These are phyloP conservation scores for Aspergillus versicolor DNA, from an alignment of 2,329 filamentous ascomycete species.

Conservation along the genomic window DNA sequence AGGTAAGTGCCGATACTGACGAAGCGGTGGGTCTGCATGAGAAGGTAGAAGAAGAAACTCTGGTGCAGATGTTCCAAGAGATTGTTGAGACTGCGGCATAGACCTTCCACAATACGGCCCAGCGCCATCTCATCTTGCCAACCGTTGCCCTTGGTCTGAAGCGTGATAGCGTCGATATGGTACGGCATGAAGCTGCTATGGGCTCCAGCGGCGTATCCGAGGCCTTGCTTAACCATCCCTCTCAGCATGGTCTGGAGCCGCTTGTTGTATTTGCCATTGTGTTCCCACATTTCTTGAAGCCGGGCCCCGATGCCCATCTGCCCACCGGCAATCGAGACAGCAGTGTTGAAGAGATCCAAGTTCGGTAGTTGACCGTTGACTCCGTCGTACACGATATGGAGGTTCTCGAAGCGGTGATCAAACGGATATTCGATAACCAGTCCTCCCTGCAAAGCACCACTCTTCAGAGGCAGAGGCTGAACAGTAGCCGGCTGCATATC, in stretches of 20 bases:
- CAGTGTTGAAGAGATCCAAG: constrained; percentile 91
- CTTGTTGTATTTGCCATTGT: constrained; percentile 74
- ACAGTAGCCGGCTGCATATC: constrained; percentile 75
- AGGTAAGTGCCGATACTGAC: constrained; percentile 98
- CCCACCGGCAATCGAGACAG: constrained; percentile 79
- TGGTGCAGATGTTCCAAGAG: constrained; percentile 95
- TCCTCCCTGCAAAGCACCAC: constrained; percentile 87
- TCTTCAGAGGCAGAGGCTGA: constrained; percentile 79
- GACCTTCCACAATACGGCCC: constrained; percentile 82
- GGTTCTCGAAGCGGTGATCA: constrained; percentile 76
- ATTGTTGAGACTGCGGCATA: constrained; percentile 93
- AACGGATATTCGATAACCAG: constrained; percentile 91
- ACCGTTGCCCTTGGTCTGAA: constrained; percentile 84
- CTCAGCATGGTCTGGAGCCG: constrained; percentile 84
- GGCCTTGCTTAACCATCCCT: constrained; percentile 87
- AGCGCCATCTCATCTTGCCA: constrained; percentile 99
- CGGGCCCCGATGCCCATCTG: constrained; percentile 88
- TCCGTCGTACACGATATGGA: constrained; percentile 93
- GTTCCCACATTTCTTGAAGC: constrained; percentile 81
- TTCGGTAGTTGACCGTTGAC: constrained; percentile 95
- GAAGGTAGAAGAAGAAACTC: constrained; percentile 98
- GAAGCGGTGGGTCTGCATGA: constrained; percentile 88
- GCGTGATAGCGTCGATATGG: constrained; percentile 91
- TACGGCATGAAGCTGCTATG: constrained; percentile 98
- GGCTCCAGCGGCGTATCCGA: constrained; percentile 84